A percentile compares a stretch with the other conserved stretches of the same genome.
phyloP scores from a whole-genome alignment of 306 rosid species.

The Vachellia pachyceras region DNA sequence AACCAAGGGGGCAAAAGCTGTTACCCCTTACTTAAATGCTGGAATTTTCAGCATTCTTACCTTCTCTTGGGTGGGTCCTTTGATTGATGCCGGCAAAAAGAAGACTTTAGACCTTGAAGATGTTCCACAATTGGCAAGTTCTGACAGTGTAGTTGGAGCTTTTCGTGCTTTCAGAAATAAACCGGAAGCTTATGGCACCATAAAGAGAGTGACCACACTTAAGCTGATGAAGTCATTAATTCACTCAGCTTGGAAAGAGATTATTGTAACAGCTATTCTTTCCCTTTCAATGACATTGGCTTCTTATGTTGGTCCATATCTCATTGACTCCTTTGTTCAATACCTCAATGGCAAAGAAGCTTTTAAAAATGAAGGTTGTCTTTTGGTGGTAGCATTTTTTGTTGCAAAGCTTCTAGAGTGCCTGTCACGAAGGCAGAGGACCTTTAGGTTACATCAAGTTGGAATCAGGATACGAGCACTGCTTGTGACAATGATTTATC shows the following conservation, averaged over 20 bases:
- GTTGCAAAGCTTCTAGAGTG: constrained; percentile 52
- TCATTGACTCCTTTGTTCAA: constrained; percentile 53
- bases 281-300: constrained; percentile 37
- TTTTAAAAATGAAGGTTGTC: constrained; percentile 48
- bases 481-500: constrained; percentile 46
- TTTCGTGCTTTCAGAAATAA: constrained; percentile 41
- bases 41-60: constrained; percentile 57
- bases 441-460: constrained; percentile 49
- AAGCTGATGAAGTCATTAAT: constrained; percentile 45
- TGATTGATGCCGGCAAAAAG: constrained; percentile 47
- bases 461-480: constrained; percentile 50
- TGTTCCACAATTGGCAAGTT: constrained; percentile 51
- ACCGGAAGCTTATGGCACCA: constrained; percentile 47
- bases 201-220: constrained; percentile 41
- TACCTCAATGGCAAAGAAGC: constrained; percentile 47
- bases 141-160: constrained; percentile 48
- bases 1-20: constrained; percentile 45
- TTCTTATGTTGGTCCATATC: constrained; percentile 62
- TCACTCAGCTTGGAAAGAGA: constrained; percentile 47
- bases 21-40: constrained; percentile 59
- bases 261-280: constrained; percentile 44
- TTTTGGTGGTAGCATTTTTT: constrained; percentile 51
- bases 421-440: constrained; percentile 47
- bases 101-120: constrained; percentile 56
- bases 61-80: constrained; percentile 57